Evolutionary conservation across 805 yeast genomes (phyloP), one percentile per base, ranked within the genome.

Genomic region (Cyberlindnera xishuangbannaensis): DNA sequence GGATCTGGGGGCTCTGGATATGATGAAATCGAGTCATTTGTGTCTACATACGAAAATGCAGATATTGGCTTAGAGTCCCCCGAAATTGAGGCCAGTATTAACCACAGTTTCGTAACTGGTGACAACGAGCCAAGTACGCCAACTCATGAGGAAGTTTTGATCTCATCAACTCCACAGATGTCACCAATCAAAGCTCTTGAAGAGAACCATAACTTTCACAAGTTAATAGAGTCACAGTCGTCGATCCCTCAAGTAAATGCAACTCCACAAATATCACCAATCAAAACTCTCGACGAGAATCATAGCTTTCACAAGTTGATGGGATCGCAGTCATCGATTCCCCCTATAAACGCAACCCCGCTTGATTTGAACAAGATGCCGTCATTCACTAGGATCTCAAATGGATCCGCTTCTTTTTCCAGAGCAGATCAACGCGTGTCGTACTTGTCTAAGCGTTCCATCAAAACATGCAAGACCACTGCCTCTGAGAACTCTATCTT

Each of bases 21-120:
- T 24, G 37, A 39, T 30, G 66, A 55, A 14, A 45, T 48, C 13
- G 61, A 54, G 14, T 45, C 55, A 14, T 44, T 54, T 27, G 44
- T 47, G 15, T 43, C 56, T 2, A 37, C 57, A 3, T 44, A 45
- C 36, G 59, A 53, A 13, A 45, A 44, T 8, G 30, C 27, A 8
- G 36, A 36, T 7, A 27, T 23, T 28, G 41, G 19, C 19, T 17
- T 30, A 36, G 41, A 41, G 14, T 37, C 31, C 7, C 45, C 37
- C 11, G 35, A 30, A 18, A 27, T 26, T 22, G 34, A 41, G 6
- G 30, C 19, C 17, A 16, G 18, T 3, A 26, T 32, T 13, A 36
- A 41, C 16, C 20, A 27, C 8, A 48, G 44, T 31, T 43, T 38
- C 4, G 24, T 40, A 3, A 18, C 29, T 7, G 23, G 13, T 15